A percentile compares a stretch with the other conserved stretches of the same genome.
Evolutionary conservation across 108 stramenopile species (phyloP).

Genomic region (Cyclostephanos invisitatus): DNA sequence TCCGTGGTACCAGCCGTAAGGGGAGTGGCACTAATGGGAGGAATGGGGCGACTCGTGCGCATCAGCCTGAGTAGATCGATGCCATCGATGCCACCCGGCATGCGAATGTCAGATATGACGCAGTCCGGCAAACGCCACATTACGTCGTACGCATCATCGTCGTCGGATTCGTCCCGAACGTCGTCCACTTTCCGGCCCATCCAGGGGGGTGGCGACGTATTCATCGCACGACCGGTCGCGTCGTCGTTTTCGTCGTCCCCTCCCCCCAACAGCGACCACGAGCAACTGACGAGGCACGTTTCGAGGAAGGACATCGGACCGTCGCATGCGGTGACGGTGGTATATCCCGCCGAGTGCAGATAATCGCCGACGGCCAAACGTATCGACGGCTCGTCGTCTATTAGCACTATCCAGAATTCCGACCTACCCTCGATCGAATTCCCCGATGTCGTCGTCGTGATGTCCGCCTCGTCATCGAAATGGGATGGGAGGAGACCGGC

Average conservation of each 20-base stretch:
- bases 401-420: slow-evolving; percentile 61
- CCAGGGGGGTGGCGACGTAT: slow-evolving; percentile 17
- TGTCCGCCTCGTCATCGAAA: no score
- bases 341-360: slow-evolving; percentile 69
- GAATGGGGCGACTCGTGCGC: slow-evolving; percentile 10
- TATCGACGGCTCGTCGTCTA: slow-evolving; percentile 87
- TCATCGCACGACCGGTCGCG: background rate
- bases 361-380: slow-evolving; percentile 76
- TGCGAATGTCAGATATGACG: slow-evolving; percentile 86
- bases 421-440: background rate
- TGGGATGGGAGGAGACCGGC: no score
- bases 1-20: background rate
- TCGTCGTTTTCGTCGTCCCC: background rate
- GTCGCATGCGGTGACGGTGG: slow-evolving; percentile 68
- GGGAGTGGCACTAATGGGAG: background rate
- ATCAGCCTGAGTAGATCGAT: slow-evolving; percentile 65
- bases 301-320: slow-evolving; percentile 65
- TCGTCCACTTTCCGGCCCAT: background rate
- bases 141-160: no score
- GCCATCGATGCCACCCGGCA: slow-evolving; percentile 86
- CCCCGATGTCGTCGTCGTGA: no score
- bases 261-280: slow-evolving; percentile 24
- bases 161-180: no score
- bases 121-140: slow-evolving; percentile 55
- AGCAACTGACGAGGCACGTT: slow-evolving; percentile 23